phyloP scores from a whole-genome alignment of 2,329 filamentous ascomycete species.

The Hymenoscyphus occultus region DNA sequence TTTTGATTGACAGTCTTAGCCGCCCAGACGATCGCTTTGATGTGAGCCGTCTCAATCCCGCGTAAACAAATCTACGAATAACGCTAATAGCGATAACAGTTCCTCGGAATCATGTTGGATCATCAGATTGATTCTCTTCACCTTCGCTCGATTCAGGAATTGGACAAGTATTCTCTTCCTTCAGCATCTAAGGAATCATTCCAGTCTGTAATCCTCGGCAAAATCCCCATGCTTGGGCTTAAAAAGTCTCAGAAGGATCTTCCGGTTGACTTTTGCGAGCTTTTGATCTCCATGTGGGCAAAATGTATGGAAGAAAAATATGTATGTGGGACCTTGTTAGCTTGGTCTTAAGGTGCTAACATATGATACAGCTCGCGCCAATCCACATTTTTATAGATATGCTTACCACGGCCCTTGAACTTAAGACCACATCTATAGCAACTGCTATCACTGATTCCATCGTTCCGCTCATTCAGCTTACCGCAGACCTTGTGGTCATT shows the following conservation, averaged over 20 bases:
- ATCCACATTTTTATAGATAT: constrained; percentile 64
- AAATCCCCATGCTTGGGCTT: constrained; percentile 57
- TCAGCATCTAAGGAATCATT: constrained; percentile 61
- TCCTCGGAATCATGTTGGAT: constrained; percentile 36
- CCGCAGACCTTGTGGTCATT: constrained; percentile 52
- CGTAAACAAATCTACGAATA: not conserved
- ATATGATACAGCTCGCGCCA: constrained; percentile 50
- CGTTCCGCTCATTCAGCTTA: constrained; percentile 53
- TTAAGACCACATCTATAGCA: constrained; percentile 57
- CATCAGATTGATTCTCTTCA: constrained; percentile 43
- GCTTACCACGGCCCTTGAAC: constrained; percentile 60
- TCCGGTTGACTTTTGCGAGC: constrained; percentile 61
- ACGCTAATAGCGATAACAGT: constrained; percentile 21
- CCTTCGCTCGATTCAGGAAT: constrained; percentile 63
- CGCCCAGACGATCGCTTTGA: constrained; percentile 43
- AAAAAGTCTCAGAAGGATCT: constrained; percentile 47
- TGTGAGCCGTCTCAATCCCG: constrained; percentile 29
- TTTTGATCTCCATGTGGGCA: constrained; percentile 66
- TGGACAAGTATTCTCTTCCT: constrained; percentile 63
- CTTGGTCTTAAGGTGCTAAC: constrained; percentile 12
- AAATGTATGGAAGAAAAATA: constrained; percentile 61
- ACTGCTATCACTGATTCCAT: constrained; percentile 57
- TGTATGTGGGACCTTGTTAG: constrained; percentile 22
- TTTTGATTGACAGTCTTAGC: constrained; percentile 39
- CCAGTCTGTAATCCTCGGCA: constrained; percentile 65